Base-by-base conservation (phyloP, 2,329 filamentous ascomycete genomes). In the Trichophyton rubrum region DNA sequence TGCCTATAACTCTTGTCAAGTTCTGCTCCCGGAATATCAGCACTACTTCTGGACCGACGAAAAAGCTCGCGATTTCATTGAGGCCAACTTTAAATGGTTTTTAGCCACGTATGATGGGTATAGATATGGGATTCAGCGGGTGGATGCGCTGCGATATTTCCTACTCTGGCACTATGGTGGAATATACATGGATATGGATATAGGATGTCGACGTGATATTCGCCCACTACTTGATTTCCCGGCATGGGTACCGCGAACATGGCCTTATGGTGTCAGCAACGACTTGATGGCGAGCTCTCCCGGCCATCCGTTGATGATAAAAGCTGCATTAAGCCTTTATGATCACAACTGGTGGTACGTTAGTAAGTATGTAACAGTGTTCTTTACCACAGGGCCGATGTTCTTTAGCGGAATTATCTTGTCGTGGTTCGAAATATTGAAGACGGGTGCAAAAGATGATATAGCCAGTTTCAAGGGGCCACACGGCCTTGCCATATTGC, bases 131-230 rank as follows among this genome's bases (percentile, higher is more conserved):
- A 64, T 68, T 2, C 66, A 68, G 59, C 63, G 65, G 3, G 67
- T 66, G 5, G 67, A 68, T 59, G 62, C 65, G 0, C 38, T 68
- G 27, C 66, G 66, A 47, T 68, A 68, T 51, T 68, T 68, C 59
- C 58, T 66, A 2, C 57, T 68, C 13, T 60, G 63, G 47, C 62
- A 68, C 43, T 68, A 67, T 57, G 67, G 67, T 5, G 67, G 67
- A 1, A 62, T 68, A 27, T 68, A 68, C 55, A 63, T 68, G 38
- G 67, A 68, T 30, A 56, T 68, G 57, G 67, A 68, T 53, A 65
- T 60, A 6, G 38, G 49, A 13, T 60, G 59, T 30, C 49, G 59
- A 6, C 58, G 58, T 7, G 27, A 43, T 55, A 45, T 60, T 20
- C 27, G 30, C 13, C 58, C 58, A 11, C 15, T 60, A 30, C 47